Evolutionary conservation across 345 rosid species (phyloP).

Genomic region (Arabidopsis thaliana): TAIR10.1 NC_003070.9:7101501-7102000

Average conservation of each 20-base stretch:
- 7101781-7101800: constrained; percentile 8
- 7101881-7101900: constrained; percentile 1
- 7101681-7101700: constrained; percentile 15
- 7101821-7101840: not conserved
- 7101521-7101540: too few species aligned
- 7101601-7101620: too few species aligned
- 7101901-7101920: not conserved
- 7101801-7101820: constrained; percentile 13
- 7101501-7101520: too few species aligned
- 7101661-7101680: constrained; percentile 10
- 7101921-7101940: not conserved
- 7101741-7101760: not conserved
- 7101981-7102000: not conserved
- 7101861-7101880: constrained; percentile 3
- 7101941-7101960: constrained; percentile 2
- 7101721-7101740: not conserved
- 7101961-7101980: not conserved
- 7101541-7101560: too few species aligned
- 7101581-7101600: too few species aligned
- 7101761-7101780: not conserved
- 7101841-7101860: not conserved
- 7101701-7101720: not conserved
- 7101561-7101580: too few species aligned
- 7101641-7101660: not conserved
- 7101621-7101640: not conserved